Evolutionary conservation across 2,329 filamentous ascomycete species (phyloP).

Genomic region (Monosporascus ibericus): DNA sequence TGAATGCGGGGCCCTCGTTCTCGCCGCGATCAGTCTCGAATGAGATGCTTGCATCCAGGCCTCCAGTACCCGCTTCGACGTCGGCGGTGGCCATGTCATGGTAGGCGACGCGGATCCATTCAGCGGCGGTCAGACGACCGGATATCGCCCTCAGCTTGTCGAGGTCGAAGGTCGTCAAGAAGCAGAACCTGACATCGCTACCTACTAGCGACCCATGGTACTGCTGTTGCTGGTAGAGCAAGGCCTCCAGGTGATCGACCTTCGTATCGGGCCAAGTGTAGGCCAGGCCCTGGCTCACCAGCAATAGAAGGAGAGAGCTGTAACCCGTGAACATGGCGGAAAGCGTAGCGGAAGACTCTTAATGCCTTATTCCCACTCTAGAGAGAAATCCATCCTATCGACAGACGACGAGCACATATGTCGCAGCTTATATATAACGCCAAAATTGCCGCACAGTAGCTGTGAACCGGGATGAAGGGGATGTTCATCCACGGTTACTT

Average conservation of each 20-base stretch:
- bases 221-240: conserved; percentile 1
- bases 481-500: no score
- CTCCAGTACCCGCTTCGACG: conserved; percentile 18
- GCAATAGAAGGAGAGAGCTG: neutral
- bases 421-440: neutral
- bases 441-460: neutral
- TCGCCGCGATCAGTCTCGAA: conserved; percentile 22
- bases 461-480: no score
- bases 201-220: neutral
- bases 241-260: neutral
- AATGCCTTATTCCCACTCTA: neutral
- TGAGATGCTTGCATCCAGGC: conserved; percentile 23
- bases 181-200: neutral
- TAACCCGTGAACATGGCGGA: neutral
- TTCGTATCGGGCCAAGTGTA: neutral
- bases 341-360: neutral
- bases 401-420: neutral
- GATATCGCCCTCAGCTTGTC: conserved; percentile 4
- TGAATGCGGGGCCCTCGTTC: conserved; percentile 22
- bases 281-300: neutral
- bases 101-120: conserved; percentile 23
- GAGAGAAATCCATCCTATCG: neutral
- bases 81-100: conserved; percentile 24
- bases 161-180: neutral
- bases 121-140: conserved; percentile 18